phyloP scores from a whole-genome alignment of 768 basidiomycete species.

The Mycena floridula region DNA sequence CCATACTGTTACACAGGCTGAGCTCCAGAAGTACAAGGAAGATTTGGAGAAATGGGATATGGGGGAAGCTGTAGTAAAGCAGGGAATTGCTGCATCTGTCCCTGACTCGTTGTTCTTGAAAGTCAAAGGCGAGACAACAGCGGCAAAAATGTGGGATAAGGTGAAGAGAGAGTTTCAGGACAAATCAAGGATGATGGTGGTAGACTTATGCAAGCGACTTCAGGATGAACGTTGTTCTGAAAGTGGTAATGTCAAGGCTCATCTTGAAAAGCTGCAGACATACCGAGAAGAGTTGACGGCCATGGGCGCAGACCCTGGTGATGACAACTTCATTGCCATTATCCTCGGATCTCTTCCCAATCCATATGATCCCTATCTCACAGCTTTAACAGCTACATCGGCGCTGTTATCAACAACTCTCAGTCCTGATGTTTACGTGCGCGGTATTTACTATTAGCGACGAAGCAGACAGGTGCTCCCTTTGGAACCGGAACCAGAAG shows the following conservation, averaged over 20 bases:
- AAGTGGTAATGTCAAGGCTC: conserved; percentile 13
- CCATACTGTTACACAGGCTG: neutral
- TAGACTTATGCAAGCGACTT: conserved; percentile 14
- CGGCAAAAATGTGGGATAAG: conserved; percentile 12
- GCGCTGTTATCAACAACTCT: neutral
- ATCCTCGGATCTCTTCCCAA: conserved; percentile 14
- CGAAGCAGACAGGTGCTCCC: neutral
- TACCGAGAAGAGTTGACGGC: conserved; percentile 11
- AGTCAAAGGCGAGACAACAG: conserved; percentile 7
- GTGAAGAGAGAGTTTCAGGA: conserved; percentile 13
- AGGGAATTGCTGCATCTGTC: conserved; percentile 13
- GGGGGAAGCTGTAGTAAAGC: conserved; percentile 13
- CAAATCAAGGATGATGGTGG: conserved; percentile 11
- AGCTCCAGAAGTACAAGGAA: neutral
- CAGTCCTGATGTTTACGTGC: conserved; percentile 1
- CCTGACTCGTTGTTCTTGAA: conserved; percentile 16
- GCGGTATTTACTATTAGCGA: neutral
- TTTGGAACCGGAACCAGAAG: neutral
- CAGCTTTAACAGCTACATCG: conserved; percentile 1
- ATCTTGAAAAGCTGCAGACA: conserved; percentile 9
- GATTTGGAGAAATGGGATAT: conserved; percentile 1
- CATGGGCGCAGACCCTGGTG: conserved; percentile 11
- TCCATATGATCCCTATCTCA: conserved; percentile 4
- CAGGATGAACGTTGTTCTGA: conserved; percentile 15
- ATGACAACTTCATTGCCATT: conserved; percentile 13